Percentiles rank a stretch among this genome's conserved stretches.
Conservation (phyloP, 495 filamentous ascomycete genomes). For the Penicillium cosmopolitanum region DNA sequence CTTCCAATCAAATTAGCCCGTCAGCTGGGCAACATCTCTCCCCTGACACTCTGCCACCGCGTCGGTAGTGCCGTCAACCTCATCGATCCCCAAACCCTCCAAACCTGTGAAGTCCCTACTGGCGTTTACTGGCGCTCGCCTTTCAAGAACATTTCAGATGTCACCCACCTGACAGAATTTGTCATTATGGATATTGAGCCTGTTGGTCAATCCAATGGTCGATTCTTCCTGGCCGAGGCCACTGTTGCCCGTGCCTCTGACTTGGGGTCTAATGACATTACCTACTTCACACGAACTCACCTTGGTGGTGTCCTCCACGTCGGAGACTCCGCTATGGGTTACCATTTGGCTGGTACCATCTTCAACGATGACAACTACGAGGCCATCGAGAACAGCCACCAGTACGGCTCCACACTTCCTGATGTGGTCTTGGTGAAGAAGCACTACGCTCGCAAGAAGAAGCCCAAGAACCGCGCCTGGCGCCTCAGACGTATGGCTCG, state of each 20-base stretch:
- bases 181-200: conserved; percentile 94
- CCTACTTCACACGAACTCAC: conserved; percentile 88
- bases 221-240: conserved; percentile 80
- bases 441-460: conserved; percentile 82
- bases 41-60: conserved; percentile 80
- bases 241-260: conserved; percentile 88
- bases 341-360: conserved; percentile 82
- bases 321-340: conserved; percentile 91
- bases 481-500: conserved; percentile 89
- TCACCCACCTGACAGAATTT: conserved; percentile 86
- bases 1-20: conserved; percentile 88
- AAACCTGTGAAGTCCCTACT: conserved; percentile 81
- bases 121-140: conserved; percentile 85
- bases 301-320: conserved; percentile 84
- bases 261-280: conserved; percentile 82
- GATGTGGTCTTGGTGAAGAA: conserved; percentile 98
- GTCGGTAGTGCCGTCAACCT: conserved; percentile 89
- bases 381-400: conserved; percentile 69
- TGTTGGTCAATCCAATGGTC: conserved; percentile 72
- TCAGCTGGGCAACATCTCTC: conserved; percentile 81
- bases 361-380: conserved; percentile 89
- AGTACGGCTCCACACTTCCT: conserved; percentile 75
- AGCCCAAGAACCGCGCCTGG: conserved; percentile 87
- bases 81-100: conserved; percentile 87
- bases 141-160: conserved; percentile 80